Evolutionary conservation across 2,329 filamentous ascomycete species (phyloP).

Genomic region (Cercospora sp.): DNA sequence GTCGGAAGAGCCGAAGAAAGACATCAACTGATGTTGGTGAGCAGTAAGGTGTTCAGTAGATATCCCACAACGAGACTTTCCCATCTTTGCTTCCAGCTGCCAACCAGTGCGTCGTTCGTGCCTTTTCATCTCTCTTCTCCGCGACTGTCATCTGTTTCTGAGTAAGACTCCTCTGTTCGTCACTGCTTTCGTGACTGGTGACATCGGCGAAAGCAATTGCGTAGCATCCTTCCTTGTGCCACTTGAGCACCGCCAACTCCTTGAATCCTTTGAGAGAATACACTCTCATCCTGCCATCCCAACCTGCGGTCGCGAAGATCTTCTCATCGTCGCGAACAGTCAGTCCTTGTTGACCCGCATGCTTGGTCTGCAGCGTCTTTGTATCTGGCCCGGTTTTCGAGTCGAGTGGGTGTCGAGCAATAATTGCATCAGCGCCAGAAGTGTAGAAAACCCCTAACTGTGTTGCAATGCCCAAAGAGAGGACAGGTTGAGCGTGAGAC

Average conservation of each 20-base stretch:
- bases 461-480: constrained; percentile 58
- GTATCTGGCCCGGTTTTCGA: not conserved
- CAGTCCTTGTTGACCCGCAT: constrained; percentile 85
- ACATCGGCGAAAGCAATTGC: constrained; percentile 68
- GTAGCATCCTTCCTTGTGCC: constrained; percentile 89
- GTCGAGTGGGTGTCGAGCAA: constrained; percentile 71
- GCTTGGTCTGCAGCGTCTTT: constrained; percentile 68
- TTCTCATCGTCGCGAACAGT: constrained; percentile 74
- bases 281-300: constrained; percentile 79
- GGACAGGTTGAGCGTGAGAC: constrained; percentile 74
- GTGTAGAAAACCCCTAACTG: constrained; percentile 66
- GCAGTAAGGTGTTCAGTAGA: constrained; percentile 57
- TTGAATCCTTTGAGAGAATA: constrained; percentile 67
- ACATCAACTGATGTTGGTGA: not conserved
- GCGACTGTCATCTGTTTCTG: constrained; percentile 33
- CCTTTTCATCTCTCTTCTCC: constrained; percentile 50
- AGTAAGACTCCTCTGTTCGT: not conserved
- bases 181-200: not conserved
- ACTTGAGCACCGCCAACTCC: constrained; percentile 88
- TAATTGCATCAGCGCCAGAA: constrained; percentile 75
- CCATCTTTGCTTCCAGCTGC: constrained; percentile 91
- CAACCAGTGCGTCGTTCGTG: constrained; percentile 78
- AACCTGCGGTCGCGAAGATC: constrained; percentile 87
- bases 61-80: constrained; percentile 92
- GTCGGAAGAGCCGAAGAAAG: constrained; percentile 20